Evolutionary conservation across 495 filamentous ascomycete genomes (phyloP), one percentile per base, ranked within the genome.

Genomic region (Aspergillus cavernicola): DNA sequence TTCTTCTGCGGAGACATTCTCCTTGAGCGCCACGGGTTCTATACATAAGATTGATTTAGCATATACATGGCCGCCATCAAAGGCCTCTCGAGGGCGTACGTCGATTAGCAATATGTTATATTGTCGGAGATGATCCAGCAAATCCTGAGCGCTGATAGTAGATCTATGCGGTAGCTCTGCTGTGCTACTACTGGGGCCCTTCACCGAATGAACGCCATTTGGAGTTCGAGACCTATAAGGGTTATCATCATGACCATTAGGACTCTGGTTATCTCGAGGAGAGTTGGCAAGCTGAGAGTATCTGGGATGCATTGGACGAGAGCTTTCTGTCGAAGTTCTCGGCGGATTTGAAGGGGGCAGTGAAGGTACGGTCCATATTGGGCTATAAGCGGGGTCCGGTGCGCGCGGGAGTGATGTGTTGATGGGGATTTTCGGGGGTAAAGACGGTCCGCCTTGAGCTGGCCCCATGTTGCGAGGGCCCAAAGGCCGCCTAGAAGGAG

Each of bases 351-450:
- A 64, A 15, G 67, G 72, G 8, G 64, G 62, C 29, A 75, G 72
- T 0, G 72, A 66, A 15, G 72, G 76, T 56, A 69, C 67, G 0
- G 72, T 70, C 61, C 64, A 69, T 52, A 73, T 69, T 32, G 92
- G 92, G 59, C 85, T 92, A 59, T 97, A 97, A 9, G 92, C 85
- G 11, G 90, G 89, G 62, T 86, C 89, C 13, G 92, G 92, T 11
- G 86, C 72, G 64, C 85, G 84, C 19, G 92, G 92, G 59, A 97
- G 75, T 4, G 78, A 72, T 22, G 71, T 77, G 50, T 81, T 73
- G 4, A 89, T 60, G 13, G 80, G 78, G 8, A 83, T 60, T 42
- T 85, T 82, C 1, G 75, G 76, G 15, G 82, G 81, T 19, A 74
- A 59, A n/a, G 66, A 70, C 16, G 79, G 78, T 10, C 60, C 65